Evolutionary conservation across 768 basidiomycete species (phyloP).

Genomic region (Termitomyces bulborhizus): DNA sequence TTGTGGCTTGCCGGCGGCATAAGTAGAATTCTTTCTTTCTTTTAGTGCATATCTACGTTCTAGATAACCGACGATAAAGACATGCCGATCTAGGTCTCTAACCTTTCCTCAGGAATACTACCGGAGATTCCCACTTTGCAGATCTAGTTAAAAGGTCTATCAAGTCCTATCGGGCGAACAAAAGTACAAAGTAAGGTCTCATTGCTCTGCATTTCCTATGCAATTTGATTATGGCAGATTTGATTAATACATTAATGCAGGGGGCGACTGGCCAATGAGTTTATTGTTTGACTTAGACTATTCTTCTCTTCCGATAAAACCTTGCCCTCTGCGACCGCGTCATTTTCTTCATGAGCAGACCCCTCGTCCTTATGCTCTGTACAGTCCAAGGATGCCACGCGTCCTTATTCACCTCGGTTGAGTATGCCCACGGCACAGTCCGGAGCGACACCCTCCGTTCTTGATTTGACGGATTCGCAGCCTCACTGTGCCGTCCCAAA

Average conservation of each 20-base stretch:
- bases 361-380: slow-evolving; percentile 10
- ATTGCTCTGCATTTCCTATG: background rate
- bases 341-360: background rate
- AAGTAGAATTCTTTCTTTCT: too few species aligned
- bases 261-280: background rate
- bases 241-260: background rate
- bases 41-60: too few species aligned
- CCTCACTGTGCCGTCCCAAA: slow-evolving; percentile 11
- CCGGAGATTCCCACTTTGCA: too few species aligned
- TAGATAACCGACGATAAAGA: too few species aligned
- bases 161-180: background rate
- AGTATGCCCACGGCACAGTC: slow-evolving; percentile 12
- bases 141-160: too few species aligned
- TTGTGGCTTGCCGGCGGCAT: too few species aligned
- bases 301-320: background rate
- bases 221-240: background rate
- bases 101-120: too few species aligned
- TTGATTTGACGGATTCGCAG: background rate
- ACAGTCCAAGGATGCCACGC: slow-evolving; percentile 9
- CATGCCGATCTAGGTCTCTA: too few species aligned
- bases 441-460: slow-evolving; percentile 1
- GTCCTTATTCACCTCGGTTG: background rate
- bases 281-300: background rate
- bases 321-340: slow-evolving; percentile 1
- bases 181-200: background rate